phyloP scores from a whole-genome alignment of 2,329 filamentous ascomycete genomes.

The Aspergillus terreus region DNA sequence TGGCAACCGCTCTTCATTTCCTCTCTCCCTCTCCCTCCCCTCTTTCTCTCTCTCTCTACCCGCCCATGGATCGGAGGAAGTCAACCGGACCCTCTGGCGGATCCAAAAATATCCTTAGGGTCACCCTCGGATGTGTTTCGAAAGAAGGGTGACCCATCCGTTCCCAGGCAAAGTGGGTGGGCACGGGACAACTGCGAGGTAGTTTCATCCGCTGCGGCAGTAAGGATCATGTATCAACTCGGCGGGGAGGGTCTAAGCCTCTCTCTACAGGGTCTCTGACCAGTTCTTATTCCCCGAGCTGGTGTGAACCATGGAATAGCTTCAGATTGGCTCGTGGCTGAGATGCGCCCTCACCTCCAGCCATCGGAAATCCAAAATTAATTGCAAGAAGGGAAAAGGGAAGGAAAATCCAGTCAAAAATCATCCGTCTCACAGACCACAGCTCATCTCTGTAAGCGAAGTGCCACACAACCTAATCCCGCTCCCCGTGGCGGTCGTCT shows the following conservation, averaged over 20 bases:
- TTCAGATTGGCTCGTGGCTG: no score
- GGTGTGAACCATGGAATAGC: no score
- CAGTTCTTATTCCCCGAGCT: background rate
- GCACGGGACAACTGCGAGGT: slow-evolving; percentile 5
- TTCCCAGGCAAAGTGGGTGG: slow-evolving; percentile 5
- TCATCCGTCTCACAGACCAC: background rate
- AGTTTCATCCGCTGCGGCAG: background rate
- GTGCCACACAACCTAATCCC: background rate
- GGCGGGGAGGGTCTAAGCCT: slow-evolving; percentile 6
- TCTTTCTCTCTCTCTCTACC: no score
- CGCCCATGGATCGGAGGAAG: no score
- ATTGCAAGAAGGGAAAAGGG: background rate
- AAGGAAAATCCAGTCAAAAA: no score
- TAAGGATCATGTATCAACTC: background rate
- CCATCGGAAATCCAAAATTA: background rate
- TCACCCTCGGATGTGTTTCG: background rate
- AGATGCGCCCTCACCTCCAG: no score
- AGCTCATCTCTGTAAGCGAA: background rate
- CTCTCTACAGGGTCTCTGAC: background rate
- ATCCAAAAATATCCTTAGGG: background rate
- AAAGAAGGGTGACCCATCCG: slow-evolving; percentile 1
- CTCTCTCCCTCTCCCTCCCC: background rate
- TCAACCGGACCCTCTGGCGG: no score
- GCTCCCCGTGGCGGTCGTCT: background rate
- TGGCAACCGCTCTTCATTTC: background rate